Base-by-base conservation (phyloP, 106 monocot species). In the Dendrobium nobile region DNA sequence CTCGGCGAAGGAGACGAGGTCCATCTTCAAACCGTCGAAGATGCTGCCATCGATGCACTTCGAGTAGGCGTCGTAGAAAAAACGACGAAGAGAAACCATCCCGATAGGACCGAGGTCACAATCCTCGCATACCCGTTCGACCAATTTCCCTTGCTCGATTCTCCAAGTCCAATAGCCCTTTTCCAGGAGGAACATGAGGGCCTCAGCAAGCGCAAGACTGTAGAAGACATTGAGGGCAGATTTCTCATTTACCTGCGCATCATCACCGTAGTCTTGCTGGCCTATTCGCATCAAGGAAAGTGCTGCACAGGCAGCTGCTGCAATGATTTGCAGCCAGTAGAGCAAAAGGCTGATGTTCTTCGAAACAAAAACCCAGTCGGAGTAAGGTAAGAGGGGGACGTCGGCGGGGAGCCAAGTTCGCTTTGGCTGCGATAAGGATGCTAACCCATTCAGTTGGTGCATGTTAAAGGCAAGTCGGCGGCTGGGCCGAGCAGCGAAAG, bases 1-100 rank as follows among this genome's bases (percentile, higher is more conserved):
- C 78, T 80, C 80, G 0, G 88, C 88, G 55, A 87, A 93, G 15
- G 84, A 80, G 28, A 91, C 82, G 7, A 93, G 75, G 47, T 93
- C 93, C 90, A 87, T 93, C 79, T 91, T 91, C 33, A 90, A 59
- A 43, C 88, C 87, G 47, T 90, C 87, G 65, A 93, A 93, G 74
- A 93, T 75, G 79, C 88, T 93, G 0, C 90, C 90, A 24, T 80
- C 47, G 84, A 93, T 47, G 78, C 90, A 84, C 11, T 33, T 80
- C 0, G 88, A 88, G 78, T 87, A 93, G 3, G 90, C 85, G 73
- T 93, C 88, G 65, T 93, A 93, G 75, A 93, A 88, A 85, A 93
- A 93, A 9, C 91, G 83, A 43, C 58, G 85, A 45, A 93, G 70
- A 20, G 85, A 78, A 11, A 90, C 79, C n/a, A 80, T 20, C 0